Evolutionary conservation across 768 basidiomycete genomes (phyloP).

Genomic region (Mycena polygramma): DNA sequence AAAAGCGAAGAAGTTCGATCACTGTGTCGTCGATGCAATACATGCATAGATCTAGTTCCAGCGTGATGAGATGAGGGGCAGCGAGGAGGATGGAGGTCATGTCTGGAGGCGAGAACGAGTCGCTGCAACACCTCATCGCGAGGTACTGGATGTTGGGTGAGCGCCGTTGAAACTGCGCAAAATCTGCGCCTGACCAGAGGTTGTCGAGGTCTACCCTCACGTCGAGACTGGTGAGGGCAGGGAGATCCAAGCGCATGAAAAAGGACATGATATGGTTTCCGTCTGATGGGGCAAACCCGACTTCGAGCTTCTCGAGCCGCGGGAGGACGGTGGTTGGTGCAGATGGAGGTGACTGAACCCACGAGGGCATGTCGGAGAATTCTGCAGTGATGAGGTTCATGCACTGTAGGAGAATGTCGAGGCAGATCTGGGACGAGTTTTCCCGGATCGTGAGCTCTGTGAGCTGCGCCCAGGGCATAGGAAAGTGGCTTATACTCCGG

Average conservation of each 20-base stretch:
- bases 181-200: constrained; percentile 4
- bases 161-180: constrained; percentile 11
- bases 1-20: constrained; percentile 1
- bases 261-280: constrained; percentile 5
- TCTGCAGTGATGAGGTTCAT: constrained; percentile 1
- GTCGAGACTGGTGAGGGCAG: constrained; percentile 4
- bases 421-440: not conserved
- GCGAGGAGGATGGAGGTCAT: not conserved
- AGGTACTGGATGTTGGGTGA: constrained; percentile 9
- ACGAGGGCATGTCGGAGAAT: not conserved
- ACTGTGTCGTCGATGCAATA: constrained; percentile 1
- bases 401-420: constrained; percentile 19
- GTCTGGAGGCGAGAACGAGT: not conserved
- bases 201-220: not conserved
- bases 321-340: not conserved
- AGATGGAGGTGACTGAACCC: not conserved
- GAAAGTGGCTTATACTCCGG: not conserved
- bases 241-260: constrained; percentile 17
- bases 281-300: not conserved
- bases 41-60: not conserved
- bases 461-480: constrained; percentile 30
- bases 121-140: not conserved
- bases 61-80: not conserved
- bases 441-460: not conserved
- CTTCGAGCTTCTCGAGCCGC: not conserved